phyloP scores from a whole-genome alignment of 2,329 filamentous ascomycete genomes.

The Dactylellina leptospora region DNA sequence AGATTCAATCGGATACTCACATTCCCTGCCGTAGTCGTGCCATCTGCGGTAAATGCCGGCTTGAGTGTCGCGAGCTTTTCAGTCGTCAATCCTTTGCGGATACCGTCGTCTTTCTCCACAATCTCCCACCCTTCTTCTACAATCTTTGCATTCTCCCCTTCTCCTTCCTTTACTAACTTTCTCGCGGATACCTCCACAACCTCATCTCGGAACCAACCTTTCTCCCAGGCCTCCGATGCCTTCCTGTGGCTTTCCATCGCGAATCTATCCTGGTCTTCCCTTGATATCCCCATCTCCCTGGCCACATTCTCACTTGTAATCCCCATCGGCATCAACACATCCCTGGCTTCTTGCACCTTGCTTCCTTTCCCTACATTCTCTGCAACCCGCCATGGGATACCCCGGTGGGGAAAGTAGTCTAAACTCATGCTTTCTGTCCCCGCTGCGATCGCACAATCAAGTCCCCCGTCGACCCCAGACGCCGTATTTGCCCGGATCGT shows the following conservation, averaged over 20 bases:
- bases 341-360: conserved; percentile 73
- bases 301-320: conserved; percentile 90
- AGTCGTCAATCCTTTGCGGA: conserved; percentile 72
- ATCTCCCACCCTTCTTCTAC: conserved; percentile 71
- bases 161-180: conserved; percentile 71
- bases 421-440: conserved; percentile 95
- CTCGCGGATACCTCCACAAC: conserved; percentile 75
- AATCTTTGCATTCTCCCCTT: conserved; percentile 62
- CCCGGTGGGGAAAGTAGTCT: conserved; percentile 51
- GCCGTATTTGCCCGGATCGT: conserved; percentile 69
- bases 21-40: conserved; percentile 85
- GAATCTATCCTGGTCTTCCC: conserved; percentile 83
- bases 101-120: conserved; percentile 80
- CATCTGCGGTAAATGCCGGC: conserved; percentile 80
- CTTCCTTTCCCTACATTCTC: conserved; percentile 64
- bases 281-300: conserved; percentile 74
- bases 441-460: conserved; percentile 79
- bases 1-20: conserved; percentile 24
- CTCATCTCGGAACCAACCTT: conserved; percentile 77
- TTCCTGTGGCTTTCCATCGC: conserved; percentile 77
- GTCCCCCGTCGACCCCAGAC: conserved; percentile 65
- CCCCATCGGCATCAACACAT: conserved; percentile 96
- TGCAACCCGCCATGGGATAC: conserved; percentile 45
- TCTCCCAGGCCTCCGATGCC: conserved; percentile 74
- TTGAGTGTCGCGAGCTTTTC: conserved; percentile 82